Conservation (phyloP, 768 basidiomycete species). For the Zangia roseola region DNA sequence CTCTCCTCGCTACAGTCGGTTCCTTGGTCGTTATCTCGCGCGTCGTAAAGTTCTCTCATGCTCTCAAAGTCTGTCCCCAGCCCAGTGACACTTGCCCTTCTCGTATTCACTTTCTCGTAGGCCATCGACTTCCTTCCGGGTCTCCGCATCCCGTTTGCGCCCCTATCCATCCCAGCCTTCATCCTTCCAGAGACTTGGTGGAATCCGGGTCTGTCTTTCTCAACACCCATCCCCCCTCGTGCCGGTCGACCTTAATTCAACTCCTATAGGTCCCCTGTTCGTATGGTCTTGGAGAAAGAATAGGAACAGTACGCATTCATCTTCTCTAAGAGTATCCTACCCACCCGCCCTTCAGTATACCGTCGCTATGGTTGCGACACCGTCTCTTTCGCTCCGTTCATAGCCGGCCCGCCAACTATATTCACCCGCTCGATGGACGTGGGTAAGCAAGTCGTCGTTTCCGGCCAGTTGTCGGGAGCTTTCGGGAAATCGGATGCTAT, state of each 20-base stretch:
- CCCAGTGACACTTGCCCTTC: no score
- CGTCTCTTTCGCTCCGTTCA: conserved; percentile 22
- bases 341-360: conserved; percentile 17
- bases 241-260: no score
- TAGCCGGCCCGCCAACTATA: conserved; percentile 14
- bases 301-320: conserved; percentile 10
- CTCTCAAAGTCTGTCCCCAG: conserved; percentile 15
- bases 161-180: conserved; percentile 9
- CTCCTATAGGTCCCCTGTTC: conserved; percentile 11
- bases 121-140: conserved; percentile 18
- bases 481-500: conserved; percentile 19
- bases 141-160: conserved; percentile 20
- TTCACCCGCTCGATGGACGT: conserved; percentile 25
- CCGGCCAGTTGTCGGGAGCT: conserved; percentile 16
- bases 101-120: conserved; percentile 1
- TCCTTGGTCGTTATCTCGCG: conserved; percentile 8
- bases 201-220: conserved; percentile 16
- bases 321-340: background rate
- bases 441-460: conserved; percentile 16
- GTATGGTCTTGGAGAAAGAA: conserved; percentile 25
- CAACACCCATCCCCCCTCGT: background rate
- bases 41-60: conserved; percentile 12
- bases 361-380: conserved; percentile 17
- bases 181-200: conserved; percentile 18
- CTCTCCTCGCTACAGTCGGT: background rate